Conservation (phyloP, 345 rosid species). For the Eucalyptus pauciflora region DNA sequence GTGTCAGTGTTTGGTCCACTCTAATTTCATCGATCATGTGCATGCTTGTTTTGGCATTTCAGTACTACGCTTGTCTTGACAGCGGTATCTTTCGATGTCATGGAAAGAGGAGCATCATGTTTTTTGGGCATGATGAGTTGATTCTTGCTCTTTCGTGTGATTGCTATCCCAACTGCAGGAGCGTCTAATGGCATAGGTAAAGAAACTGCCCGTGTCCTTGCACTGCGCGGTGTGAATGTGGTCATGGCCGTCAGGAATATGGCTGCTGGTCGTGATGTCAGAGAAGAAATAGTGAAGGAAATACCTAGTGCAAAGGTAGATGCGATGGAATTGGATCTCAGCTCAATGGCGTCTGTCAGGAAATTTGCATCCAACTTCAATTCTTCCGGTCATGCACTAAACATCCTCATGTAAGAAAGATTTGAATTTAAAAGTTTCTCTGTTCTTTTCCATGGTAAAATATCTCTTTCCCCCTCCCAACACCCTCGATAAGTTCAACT, state of each 20-base stretch:
- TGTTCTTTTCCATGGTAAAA: background rate
- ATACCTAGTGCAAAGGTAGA: constrained; percentile 52
- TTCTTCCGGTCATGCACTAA: constrained; percentile 44
- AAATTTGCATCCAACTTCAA: constrained; percentile 46
- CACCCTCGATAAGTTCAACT: background rate
- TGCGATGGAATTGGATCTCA: constrained; percentile 68
- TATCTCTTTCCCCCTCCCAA: background rate
- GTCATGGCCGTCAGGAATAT: constrained; percentile 59
- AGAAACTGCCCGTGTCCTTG: constrained; percentile 72
- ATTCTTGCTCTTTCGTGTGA: background rate
- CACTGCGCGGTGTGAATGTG: constrained; percentile 62
- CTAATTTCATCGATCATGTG: background rate
- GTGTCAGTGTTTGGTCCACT: background rate
- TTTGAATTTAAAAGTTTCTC: background rate
- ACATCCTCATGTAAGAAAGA: constrained; percentile 45
- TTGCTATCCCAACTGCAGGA: constrained; percentile 14
- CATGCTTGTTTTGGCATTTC: background rate
- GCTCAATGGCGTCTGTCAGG: constrained; percentile 57
- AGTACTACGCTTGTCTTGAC: background rate
- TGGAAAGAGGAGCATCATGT: background rate
- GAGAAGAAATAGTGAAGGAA: constrained; percentile 44
- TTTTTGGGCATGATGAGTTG: background rate
- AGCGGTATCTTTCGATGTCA: background rate
- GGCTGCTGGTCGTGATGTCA: constrained; percentile 42
- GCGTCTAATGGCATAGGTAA: constrained; percentile 73